Base-by-base conservation (phyloP, 208 protist genomes). In the Leptomonas pyrrhocoris region DNA sequence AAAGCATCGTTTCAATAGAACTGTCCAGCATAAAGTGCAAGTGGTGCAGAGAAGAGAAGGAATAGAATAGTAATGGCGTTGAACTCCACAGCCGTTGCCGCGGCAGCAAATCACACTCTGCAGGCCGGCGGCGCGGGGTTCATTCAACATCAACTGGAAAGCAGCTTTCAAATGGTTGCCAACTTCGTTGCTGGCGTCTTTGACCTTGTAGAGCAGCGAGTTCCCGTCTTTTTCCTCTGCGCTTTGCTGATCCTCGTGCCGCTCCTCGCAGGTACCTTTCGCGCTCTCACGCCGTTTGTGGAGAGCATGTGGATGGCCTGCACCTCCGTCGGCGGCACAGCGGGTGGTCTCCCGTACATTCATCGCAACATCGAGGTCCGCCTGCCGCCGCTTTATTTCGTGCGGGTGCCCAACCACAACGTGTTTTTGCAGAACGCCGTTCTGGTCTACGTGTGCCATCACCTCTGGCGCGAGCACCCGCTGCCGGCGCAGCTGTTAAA, bases 271-370 rank as follows among this genome's bases (percentile, higher is more conserved):
- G 80, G 76, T 15, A 6, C 53, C 4, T 8, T 73, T 16, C 75
- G 76, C 6, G 76, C 61, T 2, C 9, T 79, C 19, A 55, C 25
- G 16, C 80, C 80, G 0, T 45, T 78, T 21, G 5, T 78, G 16
- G 25, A 66, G 16, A 63, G 31, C 42, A 72, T 56, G 53, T 31
- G 55, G 16, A 30, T 49, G 0, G 2, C 54, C 25, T 16, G 16
- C 15, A 36, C n/a, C 23, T 4, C 8, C 28, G 8, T 64, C 38
- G 54, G 62, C 30, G 43, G 36, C 12, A 65, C 13, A 18, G 45
- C n/a, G 0, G 38, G 56, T 9, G 28, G 51, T 0, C 34, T 60
- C 6, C 2, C 38, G 2, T 65, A 58, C 21, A 76, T 70, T 9
- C 25, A 65, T 4, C 71, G 71, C n/a, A 62, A 70, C 55, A 65